phyloP scores from a whole-genome alignment of 1,284 basidiomycete genomes.

The Ustilago shanxiensis region DNA sequence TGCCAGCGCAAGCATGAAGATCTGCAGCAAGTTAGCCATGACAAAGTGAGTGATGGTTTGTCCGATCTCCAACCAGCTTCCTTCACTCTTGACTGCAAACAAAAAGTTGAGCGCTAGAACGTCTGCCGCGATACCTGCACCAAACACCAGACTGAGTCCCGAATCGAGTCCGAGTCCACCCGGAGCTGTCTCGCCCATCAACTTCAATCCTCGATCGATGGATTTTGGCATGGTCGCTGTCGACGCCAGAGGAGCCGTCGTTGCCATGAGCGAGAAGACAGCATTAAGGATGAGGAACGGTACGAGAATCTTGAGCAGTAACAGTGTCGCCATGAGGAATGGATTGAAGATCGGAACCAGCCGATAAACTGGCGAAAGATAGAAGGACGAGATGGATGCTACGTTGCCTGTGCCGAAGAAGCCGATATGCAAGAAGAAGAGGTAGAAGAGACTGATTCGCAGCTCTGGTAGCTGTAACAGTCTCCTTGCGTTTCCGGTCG shows the following conservation, averaged over 20 bases:
- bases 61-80: conserved; percentile 91
- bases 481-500: conserved; percentile 68
- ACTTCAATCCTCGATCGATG: conserved; percentile 38
- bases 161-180: conserved; percentile 57
- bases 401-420: conserved; percentile 87
- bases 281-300: conserved; percentile 79
- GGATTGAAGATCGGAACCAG: conserved; percentile 88
- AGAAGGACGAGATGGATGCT: conserved; percentile 89
- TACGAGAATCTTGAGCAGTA: conserved; percentile 75
- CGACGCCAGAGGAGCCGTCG: conserved; percentile 13
- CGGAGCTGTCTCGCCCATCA: conserved; percentile 43
- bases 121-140: conserved; percentile 60
- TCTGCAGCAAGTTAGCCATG: conserved; percentile 81
- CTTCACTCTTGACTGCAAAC: conserved; percentile 83
- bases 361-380: conserved; percentile 88
- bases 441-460: conserved; percentile 82
- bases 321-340: conserved; percentile 79
- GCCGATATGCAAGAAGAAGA: conserved; percentile 87
- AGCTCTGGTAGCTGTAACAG: conserved; percentile 77
- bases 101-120: conserved; percentile 81
- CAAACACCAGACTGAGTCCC: conserved; percentile 52
- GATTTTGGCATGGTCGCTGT: conserved; percentile 10
- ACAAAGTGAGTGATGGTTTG: conserved; percentile 89
- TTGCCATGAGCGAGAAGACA: conserved; percentile 70
- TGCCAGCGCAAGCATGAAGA: conserved; percentile 74